Base-by-base conservation (phyloP, 2,329 filamentous ascomycete genomes). In the Albophoma yamanashiensis region DNA sequence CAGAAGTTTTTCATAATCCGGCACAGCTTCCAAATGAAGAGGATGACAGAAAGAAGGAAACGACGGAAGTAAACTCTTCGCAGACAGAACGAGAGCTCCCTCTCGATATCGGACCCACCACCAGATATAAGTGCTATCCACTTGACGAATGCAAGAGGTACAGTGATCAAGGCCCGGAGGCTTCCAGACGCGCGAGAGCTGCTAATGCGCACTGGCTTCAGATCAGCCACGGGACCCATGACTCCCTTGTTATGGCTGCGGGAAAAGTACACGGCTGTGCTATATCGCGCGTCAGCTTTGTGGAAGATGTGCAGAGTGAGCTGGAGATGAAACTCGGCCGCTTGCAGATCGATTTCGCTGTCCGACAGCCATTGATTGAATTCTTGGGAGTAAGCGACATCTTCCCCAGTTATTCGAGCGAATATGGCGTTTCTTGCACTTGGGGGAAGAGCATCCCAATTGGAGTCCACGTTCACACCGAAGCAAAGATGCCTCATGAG, bases 71-170 rank as follows among this genome's bases (percentile, higher is more conserved):
- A 67, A 12, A 66, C 63, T 42, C 67, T 61, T 15, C 68, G 63
- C 12, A 75, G 62, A 8, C 67, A 64, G 59, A 74, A 73, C 67
- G 68, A 72, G 3, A 75, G 63, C 62, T 75, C 73, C 34, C 73
- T 62, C 59, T 74, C 73, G 36, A 74, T 65, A 55, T 74, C 69
- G 17, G 69, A 69, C 7, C 70, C 71, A 5, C 69, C 73, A 2
- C 70, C 69, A 1, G 70, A 70, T 42, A 74, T 66, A 56, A 74
- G 68, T 12, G 69, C 71, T 0, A 71, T 61, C 68, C 71, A 75
- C 58, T 73, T 71, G 22, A 68, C 62, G 20, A 72, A 63, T 4
- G 64, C 63, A 52, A 69, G 59, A 0, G 71, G 64, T 2, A 72
- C 38, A 2, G 62, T 61, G 3, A 65, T 50, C 3, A 69, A 45